Base-by-base conservation (phyloP, 2,329 filamentous ascomycete species). In the Epichloe sylvatica region DNA sequence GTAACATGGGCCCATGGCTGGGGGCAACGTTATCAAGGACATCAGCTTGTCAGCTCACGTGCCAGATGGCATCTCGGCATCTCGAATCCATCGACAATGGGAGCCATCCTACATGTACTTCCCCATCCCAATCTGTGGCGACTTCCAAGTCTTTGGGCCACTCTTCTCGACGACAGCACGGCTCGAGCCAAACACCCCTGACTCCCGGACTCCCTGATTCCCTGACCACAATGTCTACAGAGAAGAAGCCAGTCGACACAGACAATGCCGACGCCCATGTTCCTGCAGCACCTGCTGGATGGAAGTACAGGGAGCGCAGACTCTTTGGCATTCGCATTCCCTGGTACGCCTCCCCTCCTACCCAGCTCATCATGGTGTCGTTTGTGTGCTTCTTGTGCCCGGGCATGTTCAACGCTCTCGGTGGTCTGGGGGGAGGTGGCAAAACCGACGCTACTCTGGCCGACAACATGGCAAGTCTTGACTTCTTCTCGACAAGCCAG, bases 311-410 rank as follows among this genome's bases (percentile, higher is more conserved):
- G 45, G 43, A 34, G 17, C 15, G 25, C 37, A 78, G 75, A 57
- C 68, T 72, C 42, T 62, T 77, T 49, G 72, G 74, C 21, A 66
- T 68, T 44, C 66, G 67, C 52, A 70, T 72, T 54, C 55, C 82
- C 4, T 86, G 80, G 74, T 89, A 84, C 63, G 84, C 84, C 13
- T 86, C 84, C 85, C 84, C 85, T 4, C 76, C 79, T 60, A 68
- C 80, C 41, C 84, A 89, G 68, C 73, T 89, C 33, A 60, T 83
- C 54, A 75, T 88, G 71, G 83, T 89, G 45, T 66, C 67, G 30
- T 62, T 70, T 54, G 67, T 70, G 46, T 70, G 68, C 57, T 70
- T 85, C 70, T 63, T 85, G 54, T 85, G 82, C 60, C 82, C 81
- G 1, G 81, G 81, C 58, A 83, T 85, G 80, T 85, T 78, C 70